Conservation (phyloP, 2,329 filamentous ascomycete species). For the Ceratocystis cacaofunesta region DNA sequence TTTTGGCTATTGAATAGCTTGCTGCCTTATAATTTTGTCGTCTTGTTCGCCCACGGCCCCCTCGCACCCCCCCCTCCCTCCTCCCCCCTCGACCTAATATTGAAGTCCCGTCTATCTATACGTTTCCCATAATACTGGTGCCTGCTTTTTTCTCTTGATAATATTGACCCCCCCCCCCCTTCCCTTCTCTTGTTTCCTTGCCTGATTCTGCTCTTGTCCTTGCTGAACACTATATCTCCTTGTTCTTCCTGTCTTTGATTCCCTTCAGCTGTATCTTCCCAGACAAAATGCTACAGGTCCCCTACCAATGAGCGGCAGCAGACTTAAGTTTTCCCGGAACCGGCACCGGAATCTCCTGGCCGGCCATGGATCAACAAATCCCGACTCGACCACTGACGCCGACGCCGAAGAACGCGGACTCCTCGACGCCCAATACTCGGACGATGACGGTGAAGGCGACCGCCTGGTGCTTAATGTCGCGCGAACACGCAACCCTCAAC, state of each 20-base stretch:
- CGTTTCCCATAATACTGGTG: background rate
- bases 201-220: background rate
- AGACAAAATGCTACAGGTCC: constrained; percentile 16
- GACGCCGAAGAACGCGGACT: constrained; percentile 20
- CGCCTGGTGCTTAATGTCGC: constrained; percentile 13
- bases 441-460: constrained; percentile 17
- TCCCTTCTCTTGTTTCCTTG: background rate
- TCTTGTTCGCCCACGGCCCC: background rate
- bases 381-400: constrained; percentile 14
- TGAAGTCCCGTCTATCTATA: background rate
- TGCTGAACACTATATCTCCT: background rate
- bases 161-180: background rate
- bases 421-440: constrained; percentile 19
- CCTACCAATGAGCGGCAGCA: constrained; percentile 11
- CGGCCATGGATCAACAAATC: constrained; percentile 5
- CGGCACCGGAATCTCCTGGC: constrained; percentile 10
- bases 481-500: constrained; percentile 11
- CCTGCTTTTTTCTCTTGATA: background rate
- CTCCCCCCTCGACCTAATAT: background rate
- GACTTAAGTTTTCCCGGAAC: constrained; percentile 17
- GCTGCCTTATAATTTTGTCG: background rate
- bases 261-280: background rate
- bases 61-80: background rate
- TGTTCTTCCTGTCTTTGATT: background rate
- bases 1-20: background rate